Evolutionary conservation across 108 stramenopile genomes (phyloP), one percentile per base, ranked within the genome.

Genomic region (Epithemia pelagica): DNA sequence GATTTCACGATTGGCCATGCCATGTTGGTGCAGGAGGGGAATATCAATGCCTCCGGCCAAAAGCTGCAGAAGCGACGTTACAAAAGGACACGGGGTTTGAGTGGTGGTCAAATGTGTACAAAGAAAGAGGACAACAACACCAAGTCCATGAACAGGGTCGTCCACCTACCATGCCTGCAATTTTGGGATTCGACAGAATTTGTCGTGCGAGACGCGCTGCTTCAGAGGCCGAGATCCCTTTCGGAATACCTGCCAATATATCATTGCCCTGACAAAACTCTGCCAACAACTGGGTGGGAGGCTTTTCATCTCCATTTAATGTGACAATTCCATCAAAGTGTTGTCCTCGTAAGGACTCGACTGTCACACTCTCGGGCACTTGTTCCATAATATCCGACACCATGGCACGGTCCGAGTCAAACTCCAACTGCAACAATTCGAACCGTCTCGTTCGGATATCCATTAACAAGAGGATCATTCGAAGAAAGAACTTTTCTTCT

Each of bases 391-490:
- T 59, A 63, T 93, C 88, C 30, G 69, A 64, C 0, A 87, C 82
- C 21, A 75, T 67, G 1, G 91, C 88, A 53, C 82, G 77, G 19
- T 54, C 1, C 32, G 86, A 83, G 55, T 92, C 86, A 70, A 93
- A 93, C 72, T 93, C 91, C 23, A 93, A 82, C 66, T 93, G 91
- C 32, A 93, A 73, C 2, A 93, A 64, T 69, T 93, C 91, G 65
- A 93, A 93, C 25, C 84, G 80, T 27, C 85, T 83, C 10, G 87
- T 80, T 7, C 53, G 59, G 18, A 87, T 88, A 51, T 93, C 88
- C 87, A 93, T 83, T 18, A 93, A 65, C 46, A 93, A 81, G 8
- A 93, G 69, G 54, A 93, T 67, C 7, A 93, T 70, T 18, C 67
- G 58, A 64, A 52, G 64, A 64, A 52, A 21, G 3, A 23, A 46